Evolutionary conservation across 2,329 filamentous ascomycete genomes (phyloP).

Genomic region (Pezizomycotina sp.): DNA sequence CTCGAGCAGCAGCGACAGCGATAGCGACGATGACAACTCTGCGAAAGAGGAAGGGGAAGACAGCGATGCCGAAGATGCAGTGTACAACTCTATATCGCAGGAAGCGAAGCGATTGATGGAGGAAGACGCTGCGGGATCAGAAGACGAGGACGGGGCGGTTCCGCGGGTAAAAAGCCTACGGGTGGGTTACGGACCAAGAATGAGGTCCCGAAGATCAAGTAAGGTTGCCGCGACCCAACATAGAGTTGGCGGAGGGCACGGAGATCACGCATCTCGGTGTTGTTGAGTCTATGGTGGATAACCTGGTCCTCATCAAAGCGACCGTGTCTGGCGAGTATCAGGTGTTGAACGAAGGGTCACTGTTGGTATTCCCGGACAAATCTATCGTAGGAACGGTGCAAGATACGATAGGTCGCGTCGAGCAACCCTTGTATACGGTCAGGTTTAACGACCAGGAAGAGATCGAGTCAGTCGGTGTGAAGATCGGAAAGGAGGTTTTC

Average conservation of each 20-base stretch:
- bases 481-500: conserved; percentile 53
- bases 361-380: conserved; percentile 62
- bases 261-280: conserved; percentile 58
- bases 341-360: conserved; percentile 68
- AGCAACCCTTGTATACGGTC: conserved; percentile 72
- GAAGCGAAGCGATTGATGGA: conserved; percentile 76
- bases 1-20: conserved; percentile 35
- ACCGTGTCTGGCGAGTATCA: conserved; percentile 64
- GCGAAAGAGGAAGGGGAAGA: conserved; percentile 40
- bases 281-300: conserved; percentile 63
- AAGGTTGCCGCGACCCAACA: conserved; percentile 39
- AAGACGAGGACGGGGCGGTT: conserved; percentile 55
- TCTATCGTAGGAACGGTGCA: conserved; percentile 64
- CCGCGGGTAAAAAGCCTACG: conserved; percentile 31
- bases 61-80: conserved; percentile 34
- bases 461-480: conserved; percentile 49
- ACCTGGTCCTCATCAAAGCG: conserved; percentile 61
- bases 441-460: conserved; percentile 54
- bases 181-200: conserved; percentile 57
- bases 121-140: conserved; percentile 60
- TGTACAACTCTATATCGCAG: conserved; percentile 57
- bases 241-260: conserved; percentile 62
- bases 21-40: conserved; percentile 44
- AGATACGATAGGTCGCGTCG: conserved; percentile 72
- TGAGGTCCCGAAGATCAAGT: conserved; percentile 41